A percentile compares a stretch with the other conserved stretches of the same genome.
Evolutionary conservation across 768 basidiomycete species (phyloP).

Genomic region (Rhizopogon vulgaris): DNA sequence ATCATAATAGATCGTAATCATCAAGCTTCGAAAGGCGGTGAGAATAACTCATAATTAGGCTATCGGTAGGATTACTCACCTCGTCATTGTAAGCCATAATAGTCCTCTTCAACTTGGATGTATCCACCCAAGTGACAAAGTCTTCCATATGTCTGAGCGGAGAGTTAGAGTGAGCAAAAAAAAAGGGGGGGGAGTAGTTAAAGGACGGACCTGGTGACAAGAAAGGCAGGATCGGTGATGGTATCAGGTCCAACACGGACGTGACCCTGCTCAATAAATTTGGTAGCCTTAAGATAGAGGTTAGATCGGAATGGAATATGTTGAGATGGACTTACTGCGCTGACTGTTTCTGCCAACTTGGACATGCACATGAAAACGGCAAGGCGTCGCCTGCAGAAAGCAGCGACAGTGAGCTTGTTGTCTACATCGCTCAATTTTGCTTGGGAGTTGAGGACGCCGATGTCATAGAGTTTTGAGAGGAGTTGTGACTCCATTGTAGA

Average conservation of each 20-base stretch:
- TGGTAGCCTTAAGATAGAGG: conserved; percentile 65
- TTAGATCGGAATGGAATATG: conserved; percentile 5
- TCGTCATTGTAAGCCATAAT: conserved; percentile 97
- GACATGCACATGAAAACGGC: conserved; percentile 89
- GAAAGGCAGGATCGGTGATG: conserved; percentile 91
- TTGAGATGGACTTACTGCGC: conserved; percentile 57
- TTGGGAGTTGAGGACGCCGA: conserved; percentile 82
- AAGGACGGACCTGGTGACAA: conserved; percentile 71
- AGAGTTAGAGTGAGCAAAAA: conserved; percentile 3
- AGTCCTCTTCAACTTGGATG: conserved; percentile 92
- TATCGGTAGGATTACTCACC: conserved; percentile 36
- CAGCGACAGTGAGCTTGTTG: conserved; percentile 89
- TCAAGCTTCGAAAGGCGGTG: conserved; percentile 57
- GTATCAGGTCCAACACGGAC: conserved; percentile 95
- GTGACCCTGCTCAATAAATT: conserved; percentile 98
- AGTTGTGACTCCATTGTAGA: conserved; percentile 79
- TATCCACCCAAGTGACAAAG: conserved; percentile 99
- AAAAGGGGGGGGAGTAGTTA: background rate
- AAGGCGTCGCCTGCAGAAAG: conserved; percentile 86
- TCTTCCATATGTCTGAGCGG: conserved; percentile 87
- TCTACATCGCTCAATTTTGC: conserved; percentile 93
- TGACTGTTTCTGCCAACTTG: conserved; percentile 95
- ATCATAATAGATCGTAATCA: conserved; percentile 83
- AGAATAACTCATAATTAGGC: conserved; percentile 2
- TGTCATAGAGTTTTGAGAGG: conserved; percentile 94